Conservation (phyloP, 1,284 basidiomycete species). For the Puccinia hordei region DNA sequence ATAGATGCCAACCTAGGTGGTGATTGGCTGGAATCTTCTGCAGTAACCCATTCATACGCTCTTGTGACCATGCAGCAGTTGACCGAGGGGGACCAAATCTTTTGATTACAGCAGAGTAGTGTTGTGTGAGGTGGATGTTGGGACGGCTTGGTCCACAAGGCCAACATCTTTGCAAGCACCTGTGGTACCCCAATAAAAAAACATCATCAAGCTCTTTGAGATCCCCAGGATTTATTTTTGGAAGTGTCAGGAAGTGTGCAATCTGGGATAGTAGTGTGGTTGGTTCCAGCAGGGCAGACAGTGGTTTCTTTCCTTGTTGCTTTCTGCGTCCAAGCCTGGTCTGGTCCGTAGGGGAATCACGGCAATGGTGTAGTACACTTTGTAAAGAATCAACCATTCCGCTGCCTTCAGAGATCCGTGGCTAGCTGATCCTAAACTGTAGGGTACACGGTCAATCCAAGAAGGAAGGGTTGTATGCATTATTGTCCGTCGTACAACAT, state of each 20-base stretch:
- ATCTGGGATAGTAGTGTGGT: background rate
- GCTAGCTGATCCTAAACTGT: constrained; percentile 20
- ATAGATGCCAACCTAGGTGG: background rate
- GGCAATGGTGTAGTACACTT: background rate
- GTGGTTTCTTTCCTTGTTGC: background rate
- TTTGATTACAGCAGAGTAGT: background rate
- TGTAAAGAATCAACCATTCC: constrained; percentile 39
- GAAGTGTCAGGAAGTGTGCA: background rate
- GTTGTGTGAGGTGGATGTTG: constrained; percentile 5
- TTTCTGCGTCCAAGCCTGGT: background rate
- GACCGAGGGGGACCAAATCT: background rate
- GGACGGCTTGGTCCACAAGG: background rate
- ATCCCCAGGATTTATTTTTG: constrained; percentile 4
- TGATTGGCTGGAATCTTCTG: constrained; percentile 11
- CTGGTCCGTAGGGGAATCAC: constrained; percentile 3
- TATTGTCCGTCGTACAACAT: background rate
- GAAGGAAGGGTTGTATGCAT: constrained; percentile 14
- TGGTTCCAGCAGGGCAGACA: background rate
- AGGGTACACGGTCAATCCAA: constrained; percentile 5
- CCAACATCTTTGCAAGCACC: background rate
- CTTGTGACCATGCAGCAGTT: constrained; percentile 8
- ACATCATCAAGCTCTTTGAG: constrained; percentile 6
- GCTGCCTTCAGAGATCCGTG: constrained; percentile 28
- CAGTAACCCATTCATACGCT: background rate
- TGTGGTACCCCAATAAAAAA: background rate